Evolutionary conservation across 1,139 yeast species (phyloP), one percentile per base, ranked within the genome.

Genomic region (Candida frijolesensis): DNA sequence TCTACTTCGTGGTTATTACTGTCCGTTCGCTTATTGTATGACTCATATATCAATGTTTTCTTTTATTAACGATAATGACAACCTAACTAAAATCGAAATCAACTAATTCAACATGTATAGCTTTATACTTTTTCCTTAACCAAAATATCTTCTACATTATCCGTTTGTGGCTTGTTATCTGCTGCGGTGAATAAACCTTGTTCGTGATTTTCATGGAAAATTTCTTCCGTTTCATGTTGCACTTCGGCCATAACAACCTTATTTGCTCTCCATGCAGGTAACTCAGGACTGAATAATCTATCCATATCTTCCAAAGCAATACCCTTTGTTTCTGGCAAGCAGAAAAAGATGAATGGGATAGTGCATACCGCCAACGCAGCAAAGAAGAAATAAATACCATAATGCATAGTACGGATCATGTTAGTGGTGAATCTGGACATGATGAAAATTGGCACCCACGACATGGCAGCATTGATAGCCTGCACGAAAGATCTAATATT

Each of bases 301-400:
- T 74, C 79, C 78, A 75, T 74, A 56, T 74, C 76, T 59, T 75
- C 80, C 63, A 72, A 68, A 0, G 77, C 70, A 50, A 72, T 68
- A 16, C 77, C 76, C 55, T 68, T 71, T 3, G 78, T 72, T 56
- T 73, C 78, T 10, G 78, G 78, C 18, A 72, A 61, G 42, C 64
- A 62, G 60, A 70, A 72, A 55, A 60, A 69, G 2, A 71, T 74
- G 52, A 71, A 71, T 25, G 76, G 75, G 46, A 72, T 57, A 2
- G 75, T 64, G 27, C 68, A 45, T 1, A 65, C 49, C 1, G 72
- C 72, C 47, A 71, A 59, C 39, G 62, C 53, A 4, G 77, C 76
- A 63, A 73, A 75, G 62, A 75, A 72, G 54, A 66, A 73, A 60
- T 72, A 74, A 49, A 71, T 71, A 3, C 78, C 79, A 53, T 67